Conservation (phyloP, 1,139 yeast species). For the Lizanozyma gosingica region DNA sequence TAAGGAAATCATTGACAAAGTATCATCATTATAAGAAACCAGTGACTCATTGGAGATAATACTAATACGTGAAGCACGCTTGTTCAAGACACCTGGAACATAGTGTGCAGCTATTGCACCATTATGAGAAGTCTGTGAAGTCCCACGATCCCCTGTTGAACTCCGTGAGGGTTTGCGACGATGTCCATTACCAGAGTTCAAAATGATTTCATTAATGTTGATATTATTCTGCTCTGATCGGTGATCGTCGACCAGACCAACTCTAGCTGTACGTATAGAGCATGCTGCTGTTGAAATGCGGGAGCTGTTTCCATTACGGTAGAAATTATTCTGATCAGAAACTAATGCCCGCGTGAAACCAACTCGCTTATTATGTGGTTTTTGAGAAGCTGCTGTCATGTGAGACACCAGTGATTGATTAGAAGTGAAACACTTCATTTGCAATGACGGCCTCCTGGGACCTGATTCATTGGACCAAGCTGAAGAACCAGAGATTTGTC, state of each 20-base stretch:
- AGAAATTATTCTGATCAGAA: conserved; percentile 21
- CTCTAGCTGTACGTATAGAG: neutral
- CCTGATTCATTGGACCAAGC: conserved; percentile 29
- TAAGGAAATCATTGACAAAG: conserved; percentile 27
- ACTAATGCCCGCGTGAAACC: conserved; percentile 38
- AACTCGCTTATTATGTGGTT: conserved; percentile 16
- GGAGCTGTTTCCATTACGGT: conserved; percentile 17
- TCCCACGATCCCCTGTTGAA: conserved; percentile 4
- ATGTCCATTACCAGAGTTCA: neutral
- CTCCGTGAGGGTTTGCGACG: conserved; percentile 5
- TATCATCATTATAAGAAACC: conserved; percentile 19
- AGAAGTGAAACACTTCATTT: neutral
- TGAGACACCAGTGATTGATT: neutral
- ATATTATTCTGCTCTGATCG: neutral
- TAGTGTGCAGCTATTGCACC: conserved; percentile 1
- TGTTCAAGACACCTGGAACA: conserved; percentile 12
- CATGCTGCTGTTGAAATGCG: conserved; percentile 11
- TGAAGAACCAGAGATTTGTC: conserved; percentile 26
- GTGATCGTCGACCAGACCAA: neutral
- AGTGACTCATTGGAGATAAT: conserved; percentile 24
- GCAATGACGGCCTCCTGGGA: neutral
- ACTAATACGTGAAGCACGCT: conserved; percentile 28
- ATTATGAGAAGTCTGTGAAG: neutral
- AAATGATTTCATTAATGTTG: neutral
- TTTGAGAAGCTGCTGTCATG: conserved; percentile 19